Conservation (phyloP, 257 asterid species). For the Phtheirospermum japonicum region DNA sequence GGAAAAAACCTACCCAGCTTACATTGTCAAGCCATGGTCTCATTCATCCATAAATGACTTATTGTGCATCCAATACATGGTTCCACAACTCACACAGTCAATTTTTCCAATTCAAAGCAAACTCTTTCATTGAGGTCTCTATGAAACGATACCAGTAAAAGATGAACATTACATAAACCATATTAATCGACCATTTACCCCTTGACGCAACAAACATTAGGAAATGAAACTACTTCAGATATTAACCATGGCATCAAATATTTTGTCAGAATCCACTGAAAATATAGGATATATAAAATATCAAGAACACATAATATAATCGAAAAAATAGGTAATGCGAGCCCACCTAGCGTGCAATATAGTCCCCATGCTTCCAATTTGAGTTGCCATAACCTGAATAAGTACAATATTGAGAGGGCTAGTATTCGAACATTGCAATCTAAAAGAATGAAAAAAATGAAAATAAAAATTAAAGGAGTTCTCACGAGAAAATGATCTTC, state of each 20-base stretch:
- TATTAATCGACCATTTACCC: not conserved
- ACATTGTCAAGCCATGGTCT: not conserved
- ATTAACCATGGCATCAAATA: not conserved
- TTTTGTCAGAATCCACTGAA: slow-evolving; percentile 11
- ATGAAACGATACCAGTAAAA: slow-evolving; percentile 5
- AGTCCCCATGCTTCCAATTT: slow-evolving; percentile 96
- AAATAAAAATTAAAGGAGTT: slow-evolving; percentile 1
- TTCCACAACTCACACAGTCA: not conserved
- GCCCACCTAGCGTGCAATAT: slow-evolving; percentile 79
- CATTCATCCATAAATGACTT: slow-evolving; percentile 3
- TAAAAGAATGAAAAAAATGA: not conserved
- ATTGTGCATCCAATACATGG: not conserved
- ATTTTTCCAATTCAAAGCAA: slow-evolving; percentile 6
- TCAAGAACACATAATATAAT: not conserved
- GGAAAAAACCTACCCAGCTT: no score
- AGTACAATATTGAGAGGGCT: slow-evolving; percentile 13
- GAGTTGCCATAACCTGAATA: slow-evolving; percentile 80
- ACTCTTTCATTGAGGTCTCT: slow-evolving; percentile 13
- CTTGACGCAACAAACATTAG: not conserved
- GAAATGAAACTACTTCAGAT: not conserved
- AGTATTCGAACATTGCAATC: not conserved
- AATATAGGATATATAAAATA: slow-evolving; percentile 3
- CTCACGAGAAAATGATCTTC: slow-evolving; percentile 84
- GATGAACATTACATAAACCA: not conserved
- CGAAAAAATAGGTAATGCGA: not conserved